Base-by-base conservation (phyloP, 2,329 filamentous ascomycete species). In the Oidium heveae region DNA sequence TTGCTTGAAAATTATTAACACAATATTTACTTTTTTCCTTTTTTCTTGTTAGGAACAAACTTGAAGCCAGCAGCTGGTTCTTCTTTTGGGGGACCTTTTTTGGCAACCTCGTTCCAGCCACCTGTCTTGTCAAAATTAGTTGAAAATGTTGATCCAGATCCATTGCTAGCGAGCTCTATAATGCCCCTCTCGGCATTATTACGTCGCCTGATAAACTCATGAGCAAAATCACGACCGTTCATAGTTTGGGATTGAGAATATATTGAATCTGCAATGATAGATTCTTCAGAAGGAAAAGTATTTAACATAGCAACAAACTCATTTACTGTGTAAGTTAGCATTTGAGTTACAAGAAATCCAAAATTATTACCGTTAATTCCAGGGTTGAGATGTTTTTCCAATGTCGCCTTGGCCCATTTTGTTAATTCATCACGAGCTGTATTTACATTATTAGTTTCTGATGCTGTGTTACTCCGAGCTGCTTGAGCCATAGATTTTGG, bases 61-160 rank as follows among this genome's bases (percentile, higher is more conserved):
- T 91, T 91, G 71, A 95, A 96, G 24, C 73, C 76, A 46, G 68
- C 65, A 52, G 68, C 58, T 53, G 61, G 59, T 63, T 61, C 68
- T 63, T 69, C 68, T 57, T 66, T 68, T 55, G 71, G 70, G 55
- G 70, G 69, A 52, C 84, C 83, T 74, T 95, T 95, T 80, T 96
- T 96, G 1, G 91, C 91, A 54, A 98, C 91, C 69, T 96, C 91
- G 61, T 76, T 94, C 91, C 91, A 98, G 20, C 89, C 89, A 55
- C 84, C 80, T 28, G 69, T 63, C 52, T 68, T 71, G 60, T 69
- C 71, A 46, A 68, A 67, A 59, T 66, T 71, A 57, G 62, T 67
- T 55, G 63, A 64, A 52, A 63, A 64, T 63, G 67, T 54, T 63
- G 73, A 64, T 36, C 71, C 73, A 2, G 77, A 74, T 55, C 70